Base-by-base conservation (phyloP, 2,329 filamentous ascomycete species). In the Neoarthrinium moseri region DNA sequence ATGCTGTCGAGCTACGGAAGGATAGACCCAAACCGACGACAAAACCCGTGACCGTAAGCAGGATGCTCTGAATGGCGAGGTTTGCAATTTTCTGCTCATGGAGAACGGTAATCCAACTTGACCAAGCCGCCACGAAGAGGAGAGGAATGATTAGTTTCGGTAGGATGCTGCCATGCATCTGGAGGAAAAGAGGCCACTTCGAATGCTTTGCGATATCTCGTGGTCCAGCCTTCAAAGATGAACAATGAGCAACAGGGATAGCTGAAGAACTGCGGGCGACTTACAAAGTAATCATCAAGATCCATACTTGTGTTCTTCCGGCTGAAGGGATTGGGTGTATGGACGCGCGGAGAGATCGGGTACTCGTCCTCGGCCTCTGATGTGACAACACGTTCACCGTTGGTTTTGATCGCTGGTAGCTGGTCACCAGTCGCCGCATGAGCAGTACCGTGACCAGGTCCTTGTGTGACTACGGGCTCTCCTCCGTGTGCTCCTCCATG, bases 11-110 rank as follows among this genome's bases (percentile, higher is more conserved):
- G 51, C 81, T 89, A 44, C 87, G 84, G 71, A 92, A 91, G 17
- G 85, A 89, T 51, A 92, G 73, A 11, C 86, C 80, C 60, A 91
- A 67, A 78, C 85, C 84, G 59, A 92, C 87, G 48, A 91, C 86
- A 68, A 92, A 91, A 83, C 88, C 88, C 22, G 88, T 81, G n/a
- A 92, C 83, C 1, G 87, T 91, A 35, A 92, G 75, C n/a, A 92
- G 74, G 34, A 89, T 75, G n/a, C 75, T 81, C 60, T 78, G 76
- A 51, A 91, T 81, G 36, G 75, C 77, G 15, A 84, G 48, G 17
- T 51, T 51, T 8, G 61, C 57, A 7, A 50, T 37, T 43, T 74
- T 64, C 10, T 78, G 67, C 27, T 69, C 70, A 49, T 69, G 57
- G 10, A 69, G 75, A 50, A 85, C 69, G 20, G 84, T 88, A 54